Evolutionary conservation across 2,329 filamentous ascomycete species (phyloP).

Genomic region (Neobulgaria alba): DNA sequence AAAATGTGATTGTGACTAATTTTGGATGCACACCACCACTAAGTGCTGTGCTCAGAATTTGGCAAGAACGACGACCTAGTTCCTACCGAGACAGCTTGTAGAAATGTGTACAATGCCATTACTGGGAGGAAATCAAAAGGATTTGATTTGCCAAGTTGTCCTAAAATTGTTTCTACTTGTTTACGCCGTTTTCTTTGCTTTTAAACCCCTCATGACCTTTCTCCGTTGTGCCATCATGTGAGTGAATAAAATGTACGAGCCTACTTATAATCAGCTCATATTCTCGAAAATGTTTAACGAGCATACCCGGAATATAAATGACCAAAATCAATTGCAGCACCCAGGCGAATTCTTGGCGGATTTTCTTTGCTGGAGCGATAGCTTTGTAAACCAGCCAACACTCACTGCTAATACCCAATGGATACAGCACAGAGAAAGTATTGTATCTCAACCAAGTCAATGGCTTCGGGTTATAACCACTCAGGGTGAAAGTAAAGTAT

Average conservation of each 20-base stretch:
- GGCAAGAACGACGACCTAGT: no score
- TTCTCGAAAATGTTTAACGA: neutral
- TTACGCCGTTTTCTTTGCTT: conserved; percentile 32
- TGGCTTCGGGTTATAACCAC: conserved; percentile 49
- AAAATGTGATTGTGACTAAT: no score
- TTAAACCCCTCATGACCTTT: conserved; percentile 62
- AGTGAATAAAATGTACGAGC: conserved; percentile 74
- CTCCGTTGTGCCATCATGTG: conserved; percentile 90
- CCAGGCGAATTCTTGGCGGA: conserved; percentile 44
- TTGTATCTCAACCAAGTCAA: conserved; percentile 84
- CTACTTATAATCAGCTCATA: conserved; percentile 15
- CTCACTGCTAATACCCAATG: conserved; percentile 83
- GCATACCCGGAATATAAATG: conserved; percentile 73
- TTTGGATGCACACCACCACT: no score
- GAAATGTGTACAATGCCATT: no score
- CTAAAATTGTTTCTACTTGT: no score
- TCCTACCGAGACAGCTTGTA: no score
- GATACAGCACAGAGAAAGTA: conserved; percentile 88
- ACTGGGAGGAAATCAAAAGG: no score
- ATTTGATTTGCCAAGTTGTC: no score
- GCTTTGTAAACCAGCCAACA: conserved; percentile 69
- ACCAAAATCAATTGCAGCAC: conserved; percentile 57
- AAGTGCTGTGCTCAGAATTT: no score
- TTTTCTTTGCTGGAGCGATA: conserved; percentile 48
- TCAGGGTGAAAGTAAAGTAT: conserved; percentile 74